Base-by-base conservation (phyloP, 805 yeast genomes). In the Wickerhamomyces pijperi region DNA sequence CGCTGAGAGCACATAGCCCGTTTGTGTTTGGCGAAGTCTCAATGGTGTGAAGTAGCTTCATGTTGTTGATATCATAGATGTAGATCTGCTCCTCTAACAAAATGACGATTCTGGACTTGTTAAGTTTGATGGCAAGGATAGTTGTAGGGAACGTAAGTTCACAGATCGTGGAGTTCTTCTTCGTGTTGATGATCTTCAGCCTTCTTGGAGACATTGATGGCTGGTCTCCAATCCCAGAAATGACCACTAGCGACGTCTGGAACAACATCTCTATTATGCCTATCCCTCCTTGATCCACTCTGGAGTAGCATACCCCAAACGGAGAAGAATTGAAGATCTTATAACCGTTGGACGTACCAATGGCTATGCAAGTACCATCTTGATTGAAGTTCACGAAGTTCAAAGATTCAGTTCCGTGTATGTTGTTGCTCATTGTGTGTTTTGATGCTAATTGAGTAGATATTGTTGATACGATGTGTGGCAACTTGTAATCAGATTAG, bases 181-280 rank as follows among this genome's bases (percentile, higher is more conserved):
- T 85, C 2, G 95, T 84, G 61, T 92, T 92, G 41, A 88, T 67
- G 39, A 90, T 78, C 53, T 78, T 78, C 43, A 90, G 68, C 46
- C 87, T 76, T 43, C 96, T 68, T n/a, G 95, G 94, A 8, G 85
- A 76, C 51, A 76, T 67, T 4, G 68, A 58, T 3, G 80, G 73
- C 42, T 73, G 80, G 42, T 79, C 84, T 0, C 87, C 87, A 28
- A 76, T 53, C 0, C 82, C 85, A n/a, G 82, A 86, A 13, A 79
- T 64, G 5, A 84, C 87, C 21, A 82, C 59, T 32, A 82, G 60
- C 2, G 86, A 77, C 0, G 90, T 78, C 31, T 77, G 68, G 50
- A 78, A 82, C n/a, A 82, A 65, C 90, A 82, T 82, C 54, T 82
- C 90, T 17, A 80, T 72, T 3, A 78, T 66, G 2, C 80, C 79